Evolutionary conservation across 257 asterid genomes (phyloP).

Genomic region (Sherardia arvensis): DNA sequence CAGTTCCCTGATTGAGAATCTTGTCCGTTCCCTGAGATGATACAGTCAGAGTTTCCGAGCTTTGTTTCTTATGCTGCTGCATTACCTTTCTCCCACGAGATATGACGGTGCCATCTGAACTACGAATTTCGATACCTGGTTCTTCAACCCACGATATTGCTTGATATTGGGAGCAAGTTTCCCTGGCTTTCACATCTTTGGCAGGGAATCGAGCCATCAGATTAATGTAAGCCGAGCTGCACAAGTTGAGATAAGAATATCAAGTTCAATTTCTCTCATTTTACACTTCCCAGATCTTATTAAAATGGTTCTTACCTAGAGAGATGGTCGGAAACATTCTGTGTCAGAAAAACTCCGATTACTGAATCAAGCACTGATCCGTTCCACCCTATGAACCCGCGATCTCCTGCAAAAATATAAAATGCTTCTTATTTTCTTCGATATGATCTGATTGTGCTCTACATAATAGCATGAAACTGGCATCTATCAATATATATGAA

Average conservation of each 20-base stretch:
- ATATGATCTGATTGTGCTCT: background rate
- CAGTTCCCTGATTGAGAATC: constrained; percentile 18
- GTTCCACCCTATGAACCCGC: constrained; percentile 90
- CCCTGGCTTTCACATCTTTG: constrained; percentile 17
- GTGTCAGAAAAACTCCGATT: constrained; percentile 96
- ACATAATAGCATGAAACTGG: background rate
- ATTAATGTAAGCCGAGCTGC: constrained; percentile 94
- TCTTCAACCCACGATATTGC: constrained; percentile 32
- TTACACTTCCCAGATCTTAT: background rate
- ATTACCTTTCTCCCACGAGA: constrained; percentile 27
- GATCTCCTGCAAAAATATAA: constrained; percentile 54
- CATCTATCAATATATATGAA: background rate
- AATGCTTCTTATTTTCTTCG: background rate
- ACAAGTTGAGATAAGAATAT: constrained; percentile 10
- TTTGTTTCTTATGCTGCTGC: constrained; percentile 27
- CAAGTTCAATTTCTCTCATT: background rate
- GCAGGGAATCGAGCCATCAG: constrained; percentile 80
- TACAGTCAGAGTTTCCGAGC: constrained; percentile 35
- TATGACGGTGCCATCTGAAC: constrained; percentile 53
- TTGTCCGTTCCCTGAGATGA: constrained; percentile 22
- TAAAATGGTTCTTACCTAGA: constrained; percentile 52
- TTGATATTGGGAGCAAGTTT: constrained; percentile 17
- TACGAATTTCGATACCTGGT: constrained; percentile 48
- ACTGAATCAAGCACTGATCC: constrained; percentile 97
- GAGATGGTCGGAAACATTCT: constrained; percentile 93